Base-by-base conservation (phyloP, 345 rosid genomes). In the Gossypioides kirkii region DNA sequence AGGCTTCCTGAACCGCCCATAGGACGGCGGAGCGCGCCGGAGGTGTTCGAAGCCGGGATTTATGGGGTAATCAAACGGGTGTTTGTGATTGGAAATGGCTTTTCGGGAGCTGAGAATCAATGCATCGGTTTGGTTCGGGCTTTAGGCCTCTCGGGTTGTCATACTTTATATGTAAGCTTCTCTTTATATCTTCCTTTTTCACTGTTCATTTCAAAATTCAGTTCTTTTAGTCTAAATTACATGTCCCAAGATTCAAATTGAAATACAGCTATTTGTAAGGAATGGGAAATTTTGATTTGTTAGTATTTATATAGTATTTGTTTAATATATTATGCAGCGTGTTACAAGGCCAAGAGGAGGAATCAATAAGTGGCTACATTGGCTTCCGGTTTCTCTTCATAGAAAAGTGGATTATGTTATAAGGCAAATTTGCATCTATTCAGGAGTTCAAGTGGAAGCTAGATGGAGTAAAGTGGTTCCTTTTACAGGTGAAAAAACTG, bases 61-160 rank as follows among this genome's bases (percentile, higher is more conserved):
- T 25, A 18, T 78, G 55, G 82, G 25, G 70, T 52, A 20, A 83
- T 91, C 68, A 85, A 77, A 78, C 87, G 93, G 60, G 94, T 88
- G 43, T 77, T 89, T 17, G 84, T 91, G 17, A 80, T 94, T 69
- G 96, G 97, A n/a, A 94, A 94, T 74, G 98, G 96, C 26, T 82
- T 84, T 77, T 85, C 97, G 20, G 97, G 97, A 58, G 91, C 98
- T n/a, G 98, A 91, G 88, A 94, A 79, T 82, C 97, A 91, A 77
- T 87, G 94, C 81, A 45, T 89, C 70, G 98, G 97, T 64, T 83
- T 94, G 82, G 71, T 94, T 83, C 93, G 95, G 16, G 88, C 97
- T 69, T 84, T 94, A 46, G 96, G 95, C 74, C 96, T 94, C 82
- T 77, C 80, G 76, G 86, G 83, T 80, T 85, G 86, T 74, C 83